Evolutionary conservation across 495 filamentous ascomycete genomes (phyloP), one percentile per base, ranked within the genome.

Genomic region (Xylaria cubensis): DNA sequence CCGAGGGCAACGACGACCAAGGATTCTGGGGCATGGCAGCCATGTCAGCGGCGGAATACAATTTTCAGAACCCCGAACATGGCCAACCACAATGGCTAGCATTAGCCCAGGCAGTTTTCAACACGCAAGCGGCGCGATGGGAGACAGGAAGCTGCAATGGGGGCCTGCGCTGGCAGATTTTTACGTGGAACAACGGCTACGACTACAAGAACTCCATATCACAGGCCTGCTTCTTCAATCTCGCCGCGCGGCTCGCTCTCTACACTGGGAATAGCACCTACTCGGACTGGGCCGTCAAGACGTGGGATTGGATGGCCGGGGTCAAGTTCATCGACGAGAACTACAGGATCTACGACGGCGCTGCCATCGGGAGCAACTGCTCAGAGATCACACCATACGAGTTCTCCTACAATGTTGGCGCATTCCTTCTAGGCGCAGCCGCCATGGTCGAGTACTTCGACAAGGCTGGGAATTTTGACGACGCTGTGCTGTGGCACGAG

Each of bases 141-240:
- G 84, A 93, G 62, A 82, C 78, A 24, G 74, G 78, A 0, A 82
- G 85, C 41, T 97, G 94, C 77, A 86, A 86, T 67, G 94, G 94
- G 61, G 94, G 94, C 4, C 80, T 97, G 73, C 86, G 89, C 69
- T 97, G 94, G 94, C 93, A 97, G 83, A 91, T 95, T 63, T 92
- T 87, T 76, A 83, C 86, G 10, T 92, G 90, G 79, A 93, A 95
- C 78, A 88, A 83, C 24, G 94, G 94, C 5, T 96, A 92, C 79
- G 84, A 89, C 68, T 94, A 91, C 78, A 94, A 94, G 79, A 94
- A 95, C 76, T 87, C 89, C 26, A 86, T 92, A 69, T 88, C 89
- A 3, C 92, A 92, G 72, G 92, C 86, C 3, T 85, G 86, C 42
- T 90, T 93, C 74, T 90, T 94, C 78, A 91, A 93, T 73, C 80